Evolutionary conservation across 306 rosid genomes (phyloP).

Genomic region (Cucumis cinereus): DNA sequence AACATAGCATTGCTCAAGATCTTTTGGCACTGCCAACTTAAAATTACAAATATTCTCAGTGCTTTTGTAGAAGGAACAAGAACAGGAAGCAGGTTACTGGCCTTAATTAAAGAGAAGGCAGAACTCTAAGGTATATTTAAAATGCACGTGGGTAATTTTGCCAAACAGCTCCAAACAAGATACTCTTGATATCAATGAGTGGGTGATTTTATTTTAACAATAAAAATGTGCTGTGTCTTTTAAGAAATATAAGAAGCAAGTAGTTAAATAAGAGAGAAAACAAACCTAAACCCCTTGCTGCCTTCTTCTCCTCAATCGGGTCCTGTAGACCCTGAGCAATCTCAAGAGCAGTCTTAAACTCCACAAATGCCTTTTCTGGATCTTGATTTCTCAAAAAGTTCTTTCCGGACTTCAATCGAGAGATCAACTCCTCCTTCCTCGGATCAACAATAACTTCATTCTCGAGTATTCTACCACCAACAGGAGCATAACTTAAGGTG

Average conservation of each 20-base stretch:
- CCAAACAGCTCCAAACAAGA: neutral
- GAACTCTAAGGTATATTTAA: neutral
- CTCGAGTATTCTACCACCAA: constrained; percentile 57
- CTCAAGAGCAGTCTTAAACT: constrained; percentile 68
- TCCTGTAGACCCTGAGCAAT: constrained; percentile 60
- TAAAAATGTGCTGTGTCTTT: neutral
- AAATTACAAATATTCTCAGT: neutral
- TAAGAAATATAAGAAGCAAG: neutral
- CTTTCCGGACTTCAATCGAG: constrained; percentile 72
- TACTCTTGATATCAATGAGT: neutral
- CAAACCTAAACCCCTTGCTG: constrained; percentile 94
- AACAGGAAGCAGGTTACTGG: neutral
- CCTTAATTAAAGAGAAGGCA: neutral
- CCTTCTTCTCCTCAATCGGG: constrained; percentile 86
- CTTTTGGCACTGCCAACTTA: neutral
- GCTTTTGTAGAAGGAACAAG: neutral
- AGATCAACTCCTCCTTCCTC: constrained; percentile 71
- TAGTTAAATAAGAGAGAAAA: neutral
- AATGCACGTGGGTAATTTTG: neutral
- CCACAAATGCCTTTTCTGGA: constrained; percentile 54
- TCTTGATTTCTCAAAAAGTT: constrained; percentile 79
- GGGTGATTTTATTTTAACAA: neutral
- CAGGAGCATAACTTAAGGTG: constrained; percentile 77
- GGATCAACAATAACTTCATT: constrained; percentile 66
- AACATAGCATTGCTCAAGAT: neutral